phyloP scores from a whole-genome alignment of 2,329 filamentous ascomycete genomes.

The Pseudogymnoascus sp. region DNA sequence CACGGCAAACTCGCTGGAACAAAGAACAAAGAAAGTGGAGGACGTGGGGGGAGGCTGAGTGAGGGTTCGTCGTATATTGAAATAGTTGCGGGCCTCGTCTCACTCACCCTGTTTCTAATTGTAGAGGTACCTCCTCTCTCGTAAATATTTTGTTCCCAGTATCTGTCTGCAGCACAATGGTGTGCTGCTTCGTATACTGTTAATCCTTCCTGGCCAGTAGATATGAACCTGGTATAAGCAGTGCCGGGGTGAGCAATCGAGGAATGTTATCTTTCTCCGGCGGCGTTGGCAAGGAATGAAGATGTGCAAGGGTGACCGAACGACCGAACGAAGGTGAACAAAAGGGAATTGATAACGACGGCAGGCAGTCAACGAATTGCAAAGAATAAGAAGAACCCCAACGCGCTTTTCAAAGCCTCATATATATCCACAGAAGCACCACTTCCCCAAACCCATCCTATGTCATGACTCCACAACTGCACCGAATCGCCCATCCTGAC shows the following conservation, averaged over 20 bases:
- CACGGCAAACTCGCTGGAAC: not conserved
- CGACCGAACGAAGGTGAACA: not conserved
- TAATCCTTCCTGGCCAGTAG: not conserved
- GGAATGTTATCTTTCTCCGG: not conserved
- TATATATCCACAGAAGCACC: not conserved
- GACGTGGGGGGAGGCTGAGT: not conserved
- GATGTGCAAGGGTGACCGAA: not conserved
- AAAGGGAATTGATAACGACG: not conserved
- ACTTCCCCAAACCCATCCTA: not conserved
- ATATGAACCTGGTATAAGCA: not conserved
- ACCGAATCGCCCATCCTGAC: not conserved
- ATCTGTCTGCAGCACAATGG: not conserved
- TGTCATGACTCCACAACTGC: not conserved
- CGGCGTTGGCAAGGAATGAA: not conserved
- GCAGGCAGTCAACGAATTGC: not conserved
- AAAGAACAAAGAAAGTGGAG: conserved; percentile 2
- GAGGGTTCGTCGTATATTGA: not conserved
- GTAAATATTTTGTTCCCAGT: not conserved
- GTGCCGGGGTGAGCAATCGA: not conserved
- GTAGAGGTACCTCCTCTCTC: not conserved
- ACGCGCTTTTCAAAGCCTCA: not conserved
- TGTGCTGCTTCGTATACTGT: conserved; percentile 1
- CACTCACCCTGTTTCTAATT: conserved; percentile 3
- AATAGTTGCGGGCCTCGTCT: conserved; percentile 1
- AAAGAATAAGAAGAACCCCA: not conserved